Base-by-base conservation (phyloP, 2,329 filamentous ascomycete genomes). In the Pseudocercospora fijiensis region DNA sequence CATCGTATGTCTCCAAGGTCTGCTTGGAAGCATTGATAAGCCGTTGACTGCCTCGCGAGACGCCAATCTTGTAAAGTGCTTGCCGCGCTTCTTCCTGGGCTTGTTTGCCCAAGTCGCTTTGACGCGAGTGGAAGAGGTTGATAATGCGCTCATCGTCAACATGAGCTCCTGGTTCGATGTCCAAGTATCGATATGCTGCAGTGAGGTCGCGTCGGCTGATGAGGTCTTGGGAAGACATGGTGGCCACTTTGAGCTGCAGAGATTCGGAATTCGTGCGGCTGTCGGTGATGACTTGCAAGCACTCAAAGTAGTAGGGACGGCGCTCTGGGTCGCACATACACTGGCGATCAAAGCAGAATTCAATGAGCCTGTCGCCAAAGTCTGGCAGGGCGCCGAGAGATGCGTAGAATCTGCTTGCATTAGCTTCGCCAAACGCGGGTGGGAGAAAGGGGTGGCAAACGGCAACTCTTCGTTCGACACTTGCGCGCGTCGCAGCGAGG, bases 311-410 rank as follows among this genome's bases (percentile, higher is more conserved):
- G 71, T 86, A 85, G 1, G 86, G 76, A 18, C 78, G 78, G 64
- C 85, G 84, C 20, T 70, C 67, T 20, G 82, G 80, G 72, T 90
- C 86, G 57, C 81, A 82, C 8, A 77, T 73, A 24, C 81, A 77
- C 76, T 91, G 88, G 33, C 84, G 80, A 24, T 85, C 79, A 71
- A 86, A 90, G 3, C 86, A 85, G 73, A 86, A 89, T 27, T 82
- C 76, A 18, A 91, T 76, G n/a, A 88, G 76, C 0, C 78, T 71
- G 70, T 90, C 86, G 4, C 84, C 82, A 74, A 90, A 89, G 71
- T 89, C 84, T 43, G 83, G 81, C 8, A 86, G 74, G 13, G 82
- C 82, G 22, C 89, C 89, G 22, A 91, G 78, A 66, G 86, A 84
- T 57, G 86, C 84, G 68, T 83, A 80, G 47, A 81, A 81, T 70